These are phyloP conservation scores for Septoria linicola DNA, from an alignment of 2,329 filamentous ascomycete genomes.

Conservation along the genomic window DNA sequence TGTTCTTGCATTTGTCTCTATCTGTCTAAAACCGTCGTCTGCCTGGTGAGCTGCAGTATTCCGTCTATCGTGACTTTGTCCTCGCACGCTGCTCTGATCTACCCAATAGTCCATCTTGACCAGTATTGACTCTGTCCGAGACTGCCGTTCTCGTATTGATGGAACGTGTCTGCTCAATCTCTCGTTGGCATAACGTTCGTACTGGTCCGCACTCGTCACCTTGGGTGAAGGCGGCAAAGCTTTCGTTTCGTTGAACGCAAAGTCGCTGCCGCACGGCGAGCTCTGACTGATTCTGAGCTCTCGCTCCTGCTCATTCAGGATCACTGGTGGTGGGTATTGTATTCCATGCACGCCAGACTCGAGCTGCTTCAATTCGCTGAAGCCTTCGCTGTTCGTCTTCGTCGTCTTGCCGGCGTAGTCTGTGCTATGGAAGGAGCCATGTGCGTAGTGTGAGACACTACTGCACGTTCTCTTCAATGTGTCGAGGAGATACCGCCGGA, in stretches of 20 bases:
- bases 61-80: neutral
- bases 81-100: neutral
- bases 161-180: conserved; percentile 20
- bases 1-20: neutral
- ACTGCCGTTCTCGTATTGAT: conserved; percentile 6
- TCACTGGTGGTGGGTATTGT: conserved; percentile 14
- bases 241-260: neutral
- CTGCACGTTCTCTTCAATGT: conserved; percentile 19
- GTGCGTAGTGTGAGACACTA: conserved; percentile 19
- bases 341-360: conserved; percentile 20
- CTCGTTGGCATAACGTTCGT: conserved; percentile 23
- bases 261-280: neutral
- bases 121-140: conserved; percentile 13
- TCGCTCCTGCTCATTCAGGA: conserved; percentile 7
- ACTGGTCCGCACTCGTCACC: conserved; percentile 24
- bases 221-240: conserved; percentile 10
- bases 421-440: conserved; percentile 1
- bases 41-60: neutral
- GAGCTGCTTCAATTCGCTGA: conserved; percentile 17
- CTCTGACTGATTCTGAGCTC: neutral
- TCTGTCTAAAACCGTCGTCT: neutral
- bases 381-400: conserved; percentile 1
- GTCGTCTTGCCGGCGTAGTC: conserved; percentile 1
- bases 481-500: conserved; percentile 32
- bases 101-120: conserved; percentile 15